Percentiles rank a stretch among this genome's conserved stretches.
phyloP scores from a whole-genome alignment of 2,329 filamentous ascomycete genomes.

The Fusarium liriodendri region DNA sequence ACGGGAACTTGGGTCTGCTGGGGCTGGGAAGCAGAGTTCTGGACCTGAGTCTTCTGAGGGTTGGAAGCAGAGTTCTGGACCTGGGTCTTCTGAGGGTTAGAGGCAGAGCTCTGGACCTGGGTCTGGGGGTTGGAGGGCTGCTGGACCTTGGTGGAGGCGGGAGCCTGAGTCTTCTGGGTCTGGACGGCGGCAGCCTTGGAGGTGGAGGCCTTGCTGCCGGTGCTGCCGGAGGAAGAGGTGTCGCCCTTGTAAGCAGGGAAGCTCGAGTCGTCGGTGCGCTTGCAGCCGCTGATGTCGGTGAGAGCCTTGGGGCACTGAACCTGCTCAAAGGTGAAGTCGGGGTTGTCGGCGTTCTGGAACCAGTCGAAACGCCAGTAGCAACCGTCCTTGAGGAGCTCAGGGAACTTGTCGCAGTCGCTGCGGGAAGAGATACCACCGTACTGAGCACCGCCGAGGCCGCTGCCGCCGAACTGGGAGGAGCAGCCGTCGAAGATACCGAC shows the following conservation, averaged over 20 bases:
- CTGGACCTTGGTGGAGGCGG: conserved; percentile 9
- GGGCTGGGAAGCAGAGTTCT: conserved; percentile 2
- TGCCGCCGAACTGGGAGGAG: conserved; percentile 56
- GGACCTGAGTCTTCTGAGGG: neutral
- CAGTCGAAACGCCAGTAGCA: conserved; percentile 75
- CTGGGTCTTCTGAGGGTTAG: conserved; percentile 1
- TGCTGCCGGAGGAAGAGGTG: conserved; percentile 15
- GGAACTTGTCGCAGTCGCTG: conserved; percentile 64
- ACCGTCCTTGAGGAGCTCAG: conserved; percentile 63
- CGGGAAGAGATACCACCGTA: conserved; percentile 68
- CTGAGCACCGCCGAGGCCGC: conserved; percentile 59
- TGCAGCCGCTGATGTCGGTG: conserved; percentile 54
- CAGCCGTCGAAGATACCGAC: conserved; percentile 66
- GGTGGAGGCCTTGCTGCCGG: conserved; percentile 3
- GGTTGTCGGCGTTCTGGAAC: conserved; percentile 70
- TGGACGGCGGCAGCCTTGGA: conserved; percentile 12
- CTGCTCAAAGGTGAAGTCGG: conserved; percentile 64
- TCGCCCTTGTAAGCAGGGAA: conserved; percentile 42
- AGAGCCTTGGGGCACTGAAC: conserved; percentile 66
- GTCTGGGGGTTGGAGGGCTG: conserved; percentile 7
- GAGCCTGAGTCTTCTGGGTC: conserved; percentile 18
- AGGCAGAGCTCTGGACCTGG: neutral
- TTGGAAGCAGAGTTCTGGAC: neutral
- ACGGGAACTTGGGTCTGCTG: conserved; percentile 6
- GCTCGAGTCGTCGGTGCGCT: conserved; percentile 44